Percentiles rank a stretch among this genome's conserved stretches.
phyloP scores from a whole-genome alignment of 106 monocot genomes.

The Phalaenopsis aphrodite region DNA sequence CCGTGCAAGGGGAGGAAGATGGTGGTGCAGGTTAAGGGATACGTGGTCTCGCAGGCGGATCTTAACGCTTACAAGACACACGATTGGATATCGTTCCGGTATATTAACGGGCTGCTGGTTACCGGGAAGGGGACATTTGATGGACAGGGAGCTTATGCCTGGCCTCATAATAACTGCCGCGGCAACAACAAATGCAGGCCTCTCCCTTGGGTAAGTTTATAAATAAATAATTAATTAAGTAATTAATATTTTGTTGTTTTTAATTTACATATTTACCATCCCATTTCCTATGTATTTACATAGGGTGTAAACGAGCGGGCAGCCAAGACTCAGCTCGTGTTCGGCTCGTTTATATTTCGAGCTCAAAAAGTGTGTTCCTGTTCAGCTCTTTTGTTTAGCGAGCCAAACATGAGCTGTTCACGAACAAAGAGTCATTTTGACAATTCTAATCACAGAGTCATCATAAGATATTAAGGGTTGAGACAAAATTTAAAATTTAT shows the following conservation, averaged over 20 bases:
- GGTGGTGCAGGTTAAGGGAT: conserved; percentile 4
- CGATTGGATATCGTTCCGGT: conserved; percentile 8
- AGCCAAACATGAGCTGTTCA: too few relatives aligned
- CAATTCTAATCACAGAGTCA: too few relatives aligned
- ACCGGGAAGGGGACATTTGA: conserved; percentile 10
- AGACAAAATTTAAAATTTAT: too few relatives aligned
- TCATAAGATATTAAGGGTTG: too few relatives aligned
- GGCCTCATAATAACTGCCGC: conserved; percentile 4
- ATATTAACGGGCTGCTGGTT: conserved; percentile 5
- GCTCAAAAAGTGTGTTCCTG: too few relatives aligned
- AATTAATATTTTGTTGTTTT: neutral
- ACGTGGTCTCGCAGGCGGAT: neutral
- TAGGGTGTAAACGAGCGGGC: too few relatives aligned
- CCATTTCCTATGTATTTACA: too few relatives aligned
- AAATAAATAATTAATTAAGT: neutral
- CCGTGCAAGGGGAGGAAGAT: conserved; percentile 3
- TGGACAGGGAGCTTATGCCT: conserved; percentile 4
- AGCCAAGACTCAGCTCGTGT: too few relatives aligned
- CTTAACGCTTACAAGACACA: neutral
- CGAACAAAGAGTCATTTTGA: too few relatives aligned
- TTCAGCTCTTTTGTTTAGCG: too few relatives aligned
- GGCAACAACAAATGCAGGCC: neutral
- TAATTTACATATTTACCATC: neutral
- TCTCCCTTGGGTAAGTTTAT: conserved; percentile 10
- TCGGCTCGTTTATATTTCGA: too few relatives aligned